Evolutionary conservation across 2,329 filamentous ascomycete species (phyloP), one percentile per base, ranked within the genome.

Genomic region (Fusarium mexicanum): DNA sequence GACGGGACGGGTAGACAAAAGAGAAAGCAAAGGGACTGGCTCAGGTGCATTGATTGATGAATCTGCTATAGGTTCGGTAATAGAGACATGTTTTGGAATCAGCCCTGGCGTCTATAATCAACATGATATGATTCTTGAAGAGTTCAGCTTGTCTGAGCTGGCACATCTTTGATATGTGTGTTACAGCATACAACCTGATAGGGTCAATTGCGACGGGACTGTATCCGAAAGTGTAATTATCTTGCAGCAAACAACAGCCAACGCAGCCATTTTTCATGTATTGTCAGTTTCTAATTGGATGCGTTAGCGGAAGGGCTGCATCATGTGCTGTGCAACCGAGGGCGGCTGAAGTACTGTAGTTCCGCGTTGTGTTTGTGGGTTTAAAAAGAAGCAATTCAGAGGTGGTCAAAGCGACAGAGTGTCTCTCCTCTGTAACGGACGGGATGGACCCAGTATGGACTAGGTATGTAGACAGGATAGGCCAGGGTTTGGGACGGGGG

Each of bases 1-100:
- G 60, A 65, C n/a, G 18, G n/a, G 33, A 53, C 26, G 31, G 26
- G 38, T 61, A 71, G 67, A 71, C 31, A 61, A 71, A 66, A 71
- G 67, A 54, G 33, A 40, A 35, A 54, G 22, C n/a, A 17, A 37
- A 51, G 22, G 35, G 44, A 44, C 43, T 22, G 11, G 17, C 14
- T 31, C 40, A 35, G 48, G 13, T 20, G 31, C 31, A 22, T 20
- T 35, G 48, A 37, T 11, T 37, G 50, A 38, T 11, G 24, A 43
- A 24, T 44, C 20, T 31, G 26, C 14, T 43, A 16, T 33, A 63
- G 64, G 44, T 35, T 47, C 46, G 40, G 50, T 41, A 51, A 44
- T 31, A 46, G 17, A 65, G 37, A 50, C 26, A 65, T 44, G 46
- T 65, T 58, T 70, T 26, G 24, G 26, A 37, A 38, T 35, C 46